Evolutionary conservation across 805 yeast species (phyloP), one percentile per base, ranked within the genome.

Genomic region (Kodamaea restingae): DNA sequence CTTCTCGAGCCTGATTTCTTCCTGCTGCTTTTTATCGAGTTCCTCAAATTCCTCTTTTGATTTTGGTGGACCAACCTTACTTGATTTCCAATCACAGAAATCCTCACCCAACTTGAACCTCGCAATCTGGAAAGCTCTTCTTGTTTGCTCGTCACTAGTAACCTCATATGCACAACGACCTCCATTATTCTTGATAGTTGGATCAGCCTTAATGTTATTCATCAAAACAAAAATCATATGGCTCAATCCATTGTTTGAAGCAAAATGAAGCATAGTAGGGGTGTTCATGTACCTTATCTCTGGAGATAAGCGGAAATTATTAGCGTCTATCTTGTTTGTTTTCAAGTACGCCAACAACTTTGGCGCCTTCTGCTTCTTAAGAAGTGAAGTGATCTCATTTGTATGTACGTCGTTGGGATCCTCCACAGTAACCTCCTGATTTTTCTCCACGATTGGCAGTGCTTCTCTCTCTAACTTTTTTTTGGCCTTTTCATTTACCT

Each of bases 241-340:
- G 38, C 71, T 70, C 15, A 80, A 64, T 3, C 86, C 85, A 41
- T 79, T 68, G 7, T 79, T 69, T 0, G 96, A 64, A 0, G 95
- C 91, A 55, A 69, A 87, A 54, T 88, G 95, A 21, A 93, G 63
- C 41, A 85, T 57, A 0, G 95, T 86, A 3, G 97, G 95, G 0
- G 80, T 69, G 9, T 68, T 61, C 8, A 56, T 49, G 50, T 73
- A 82, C 40, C 72, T 75, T 0, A 63, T 45, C 7, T 55, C 59
- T 0, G 96, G 96, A 25, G 70, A 58, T 4, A 91, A 57, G 14
- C 32, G 35, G 44, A 79, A 76, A 5, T 27, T 30, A 44, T 85
- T 71, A 6, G 73, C 67, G 31, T 70, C 64, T 1, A 85, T 56
- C 1, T 72, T 70, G 49, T 86, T 70, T 45, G 78, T 76, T 42